Evolutionary conservation across 73 alveolate genomes (phyloP).

Genomic region (Blepharisma japonicum): DNA sequence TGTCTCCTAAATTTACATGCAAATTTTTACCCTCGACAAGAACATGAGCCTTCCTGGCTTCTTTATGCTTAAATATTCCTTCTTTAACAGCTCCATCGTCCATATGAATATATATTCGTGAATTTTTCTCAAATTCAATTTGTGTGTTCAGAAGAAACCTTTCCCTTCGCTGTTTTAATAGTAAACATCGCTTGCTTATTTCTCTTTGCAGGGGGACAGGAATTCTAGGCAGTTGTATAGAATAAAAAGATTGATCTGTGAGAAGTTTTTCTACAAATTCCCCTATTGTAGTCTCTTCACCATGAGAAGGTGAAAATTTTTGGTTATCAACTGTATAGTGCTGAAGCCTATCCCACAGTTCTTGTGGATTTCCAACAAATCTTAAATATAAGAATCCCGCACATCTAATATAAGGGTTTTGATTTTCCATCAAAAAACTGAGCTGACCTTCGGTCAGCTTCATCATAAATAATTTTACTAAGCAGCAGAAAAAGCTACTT

Average conservation of each 20-base stretch:
- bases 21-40: no score
- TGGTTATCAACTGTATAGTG: constrained; percentile 44
- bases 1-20: no score
- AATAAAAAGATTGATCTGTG: constrained; percentile 65
- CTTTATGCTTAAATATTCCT: no score
- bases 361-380: constrained; percentile 64
- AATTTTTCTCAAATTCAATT: no score
- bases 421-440: constrained; percentile 23
- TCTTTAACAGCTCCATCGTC: no score
- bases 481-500: constrained; percentile 75
- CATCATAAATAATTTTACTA: constrained; percentile 67
- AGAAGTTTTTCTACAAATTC: constrained; percentile 71
- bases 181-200: background rate
- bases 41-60: no score
- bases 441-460: constrained; percentile 46
- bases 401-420: constrained; percentile 64
- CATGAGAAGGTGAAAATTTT: no score
- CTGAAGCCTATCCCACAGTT: constrained; percentile 66
- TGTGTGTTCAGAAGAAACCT: no score
- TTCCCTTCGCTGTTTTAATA: no score
- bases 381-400: constrained; percentile 74
- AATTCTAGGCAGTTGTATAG: constrained; percentile 76
- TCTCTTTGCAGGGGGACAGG: constrained; percentile 35
- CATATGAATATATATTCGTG: no score
- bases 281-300: constrained; percentile 56